Percentiles rank a stretch among this genome's conserved stretches.
phyloP scores from a whole-genome alignment of 352 stramenopile species.

The Thraustochytrium sp. region DNA sequence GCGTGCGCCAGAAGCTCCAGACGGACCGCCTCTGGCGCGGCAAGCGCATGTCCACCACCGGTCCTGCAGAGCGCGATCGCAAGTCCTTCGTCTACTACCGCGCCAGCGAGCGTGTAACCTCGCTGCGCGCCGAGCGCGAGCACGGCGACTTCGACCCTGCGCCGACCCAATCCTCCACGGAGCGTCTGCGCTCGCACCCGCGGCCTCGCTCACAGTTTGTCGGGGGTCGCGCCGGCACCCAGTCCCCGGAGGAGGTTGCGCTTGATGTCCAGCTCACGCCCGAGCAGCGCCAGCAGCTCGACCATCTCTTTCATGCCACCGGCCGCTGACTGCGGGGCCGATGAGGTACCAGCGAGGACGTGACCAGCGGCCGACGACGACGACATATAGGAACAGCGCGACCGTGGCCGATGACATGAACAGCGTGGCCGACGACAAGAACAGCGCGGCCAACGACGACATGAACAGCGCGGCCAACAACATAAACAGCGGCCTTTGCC shows the following conservation, averaged over 20 bases:
- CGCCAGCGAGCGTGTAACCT: no score
- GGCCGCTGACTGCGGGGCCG: no score
- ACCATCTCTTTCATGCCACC: background rate
- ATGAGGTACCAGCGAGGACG: no score
- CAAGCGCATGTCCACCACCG: background rate
- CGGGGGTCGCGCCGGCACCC: background rate
- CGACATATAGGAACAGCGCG: no score
- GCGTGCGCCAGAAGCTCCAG: background rate
- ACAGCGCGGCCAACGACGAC: no score
- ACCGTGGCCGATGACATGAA: no score
- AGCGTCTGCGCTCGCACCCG: background rate
- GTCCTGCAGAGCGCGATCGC: background rate
- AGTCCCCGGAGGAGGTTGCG: background rate
- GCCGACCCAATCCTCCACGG: background rate
- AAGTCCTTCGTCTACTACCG: conserved; percentile 32
- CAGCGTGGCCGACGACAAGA: no score
- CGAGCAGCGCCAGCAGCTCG: background rate
- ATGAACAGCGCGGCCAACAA: no score
- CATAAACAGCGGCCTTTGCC: no score
- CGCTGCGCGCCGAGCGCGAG: background rate
- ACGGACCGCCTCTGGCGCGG: background rate
- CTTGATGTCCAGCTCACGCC: background rate
- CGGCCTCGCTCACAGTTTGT: background rate
- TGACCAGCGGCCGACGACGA: no score
- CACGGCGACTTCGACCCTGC: background rate